Percentiles rank a stretch among this genome's conserved stretches.
These are phyloP conservation scores for Colletotrichum lindemuthianum DNA, from an alignment of 2,329 filamentous ascomycete species.

Conservation along the genomic window DNA sequence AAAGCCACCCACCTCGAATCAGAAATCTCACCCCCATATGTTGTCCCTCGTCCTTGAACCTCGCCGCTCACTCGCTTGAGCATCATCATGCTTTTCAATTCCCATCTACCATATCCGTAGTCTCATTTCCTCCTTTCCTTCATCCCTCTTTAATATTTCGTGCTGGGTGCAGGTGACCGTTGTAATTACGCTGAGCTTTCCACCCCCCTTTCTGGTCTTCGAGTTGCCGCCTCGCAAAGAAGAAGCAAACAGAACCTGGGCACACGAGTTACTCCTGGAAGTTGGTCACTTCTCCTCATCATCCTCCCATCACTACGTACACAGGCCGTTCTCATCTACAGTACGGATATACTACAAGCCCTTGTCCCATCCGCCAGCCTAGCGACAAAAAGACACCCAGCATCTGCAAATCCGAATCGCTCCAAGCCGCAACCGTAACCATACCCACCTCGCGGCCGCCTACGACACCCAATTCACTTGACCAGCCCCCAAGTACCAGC, in stretches of 20 bases:
- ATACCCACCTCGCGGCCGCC: not conserved
- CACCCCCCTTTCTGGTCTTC: not conserved
- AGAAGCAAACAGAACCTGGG: too few relatives aligned
- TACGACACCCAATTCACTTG: not conserved
- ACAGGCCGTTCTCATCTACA: too few relatives aligned
- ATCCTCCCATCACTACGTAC: too few relatives aligned
- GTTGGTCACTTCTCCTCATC: not conserved
- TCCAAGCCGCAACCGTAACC: conserved; percentile 14
- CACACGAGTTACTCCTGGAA: conserved; percentile 12
- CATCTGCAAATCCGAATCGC: conserved; percentile 20
- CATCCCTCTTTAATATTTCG: not conserved
- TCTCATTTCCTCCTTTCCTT: not conserved
- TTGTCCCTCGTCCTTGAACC: conserved; percentile 23
- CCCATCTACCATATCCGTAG: not conserved
- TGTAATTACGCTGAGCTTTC: too few relatives aligned
- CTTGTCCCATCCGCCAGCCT: conserved; percentile 19
- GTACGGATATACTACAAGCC: not conserved
- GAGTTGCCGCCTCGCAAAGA: not conserved
- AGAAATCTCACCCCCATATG: conserved; percentile 18
- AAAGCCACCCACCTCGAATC: conserved; percentile 10
- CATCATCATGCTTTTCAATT: not conserved
- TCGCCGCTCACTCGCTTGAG: conserved; percentile 19
- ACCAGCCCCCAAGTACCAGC: conserved; percentile 13
- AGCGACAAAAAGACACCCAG: conserved; percentile 11
- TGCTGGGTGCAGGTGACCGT: too few relatives aligned